A percentile compares a stretch with the other conserved stretches of the same genome.
Evolutionary conservation across 306 rosid species (phyloP).

Genomic region (Mimosa bimucronata): DNA sequence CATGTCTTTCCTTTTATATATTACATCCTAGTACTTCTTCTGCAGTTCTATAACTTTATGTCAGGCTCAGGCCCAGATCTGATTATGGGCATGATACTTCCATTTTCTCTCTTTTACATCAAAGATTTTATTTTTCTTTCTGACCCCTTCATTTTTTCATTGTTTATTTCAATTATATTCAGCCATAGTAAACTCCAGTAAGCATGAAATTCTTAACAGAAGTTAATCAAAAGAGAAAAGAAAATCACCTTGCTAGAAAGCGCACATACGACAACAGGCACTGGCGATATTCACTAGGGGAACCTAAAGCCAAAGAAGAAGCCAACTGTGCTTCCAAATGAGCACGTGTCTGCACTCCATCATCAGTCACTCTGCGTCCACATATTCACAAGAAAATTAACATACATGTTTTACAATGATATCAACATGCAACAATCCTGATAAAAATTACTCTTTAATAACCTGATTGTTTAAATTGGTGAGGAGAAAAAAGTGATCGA

Average conservation of each 20-base stretch:
- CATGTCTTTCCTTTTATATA: not conserved
- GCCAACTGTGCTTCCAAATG: slow-evolving; percentile 95
- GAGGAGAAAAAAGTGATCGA: not conserved
- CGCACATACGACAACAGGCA: slow-evolving; percentile 86
- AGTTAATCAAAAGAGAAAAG: not conserved
- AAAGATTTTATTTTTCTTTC: not conserved
- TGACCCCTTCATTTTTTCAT: not conserved
- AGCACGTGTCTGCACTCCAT: slow-evolving; percentile 97
- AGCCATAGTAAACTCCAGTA: not conserved
- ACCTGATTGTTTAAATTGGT: not conserved
- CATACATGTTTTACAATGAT: not conserved
- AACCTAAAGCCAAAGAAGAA: slow-evolving; percentile 83
- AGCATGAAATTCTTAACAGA: not conserved
- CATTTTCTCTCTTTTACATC: not conserved
- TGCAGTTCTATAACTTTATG: too few relatives aligned
- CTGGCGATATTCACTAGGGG: slow-evolving; percentile 90
- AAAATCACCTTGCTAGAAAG: slow-evolving; percentile 82
- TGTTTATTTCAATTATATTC: not conserved
- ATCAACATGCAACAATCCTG: not conserved
- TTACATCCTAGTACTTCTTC: not conserved
- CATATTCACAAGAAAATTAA: slow-evolving; percentile 32
- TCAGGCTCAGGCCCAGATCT: not conserved
- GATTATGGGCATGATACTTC: not conserved
- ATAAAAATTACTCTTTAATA: not conserved
- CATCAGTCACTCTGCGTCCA: slow-evolving; percentile 81